Percentiles rank a stretch among this genome's conserved stretches.
Evolutionary conservation across 768 basidiomycete species (phyloP).

Genomic region (Wakefieldia striispora): DNA sequence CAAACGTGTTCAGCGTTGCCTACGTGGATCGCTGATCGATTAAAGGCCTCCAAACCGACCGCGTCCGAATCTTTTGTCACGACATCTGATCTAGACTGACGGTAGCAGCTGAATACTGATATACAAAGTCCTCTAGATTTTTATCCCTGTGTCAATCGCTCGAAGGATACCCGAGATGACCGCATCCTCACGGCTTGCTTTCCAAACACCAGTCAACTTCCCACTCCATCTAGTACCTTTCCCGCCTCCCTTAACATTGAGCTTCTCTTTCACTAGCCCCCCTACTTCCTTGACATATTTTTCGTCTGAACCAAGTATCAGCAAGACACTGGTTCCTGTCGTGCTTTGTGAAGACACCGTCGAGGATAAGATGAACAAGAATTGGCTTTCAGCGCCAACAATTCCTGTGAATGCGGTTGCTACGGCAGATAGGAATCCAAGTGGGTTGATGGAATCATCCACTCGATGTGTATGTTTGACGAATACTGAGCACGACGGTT

Average conservation of each 20-base stretch:
- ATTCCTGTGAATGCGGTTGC: conserved; percentile 43
- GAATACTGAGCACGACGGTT: conserved; percentile 29
- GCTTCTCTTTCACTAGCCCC: conserved; percentile 52
- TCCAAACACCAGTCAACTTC: conserved; percentile 53
- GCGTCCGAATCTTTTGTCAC: too few relatives aligned
- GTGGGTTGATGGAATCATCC: conserved; percentile 58
- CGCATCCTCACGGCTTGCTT: conserved; percentile 18
- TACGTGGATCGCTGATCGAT: too few relatives aligned
- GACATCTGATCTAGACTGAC: too few relatives aligned
- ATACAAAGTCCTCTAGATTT: too few relatives aligned
- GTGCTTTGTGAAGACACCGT: conserved; percentile 56
- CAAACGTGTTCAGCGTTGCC: too few relatives aligned
- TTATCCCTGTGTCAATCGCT: conserved; percentile 2
- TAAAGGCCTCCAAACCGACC: too few relatives aligned
- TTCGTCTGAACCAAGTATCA: conserved; percentile 62
- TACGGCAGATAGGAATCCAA: conserved; percentile 60
- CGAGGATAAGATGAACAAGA: conserved; percentile 57
- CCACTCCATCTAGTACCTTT: conserved; percentile 78
- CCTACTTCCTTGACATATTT: conserved; percentile 57
- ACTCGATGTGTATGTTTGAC: conserved; percentile 54
- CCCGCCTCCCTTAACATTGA: conserved; percentile 74
- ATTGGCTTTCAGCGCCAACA: conserved; percentile 26
- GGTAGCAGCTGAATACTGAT: too few relatives aligned
- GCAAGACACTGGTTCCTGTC: conserved; percentile 50
- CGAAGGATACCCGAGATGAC: conserved; percentile 18